Evolutionary conservation across 495 filamentous ascomycete genomes (phyloP).

Genomic region (Neurospora sp.): DNA sequence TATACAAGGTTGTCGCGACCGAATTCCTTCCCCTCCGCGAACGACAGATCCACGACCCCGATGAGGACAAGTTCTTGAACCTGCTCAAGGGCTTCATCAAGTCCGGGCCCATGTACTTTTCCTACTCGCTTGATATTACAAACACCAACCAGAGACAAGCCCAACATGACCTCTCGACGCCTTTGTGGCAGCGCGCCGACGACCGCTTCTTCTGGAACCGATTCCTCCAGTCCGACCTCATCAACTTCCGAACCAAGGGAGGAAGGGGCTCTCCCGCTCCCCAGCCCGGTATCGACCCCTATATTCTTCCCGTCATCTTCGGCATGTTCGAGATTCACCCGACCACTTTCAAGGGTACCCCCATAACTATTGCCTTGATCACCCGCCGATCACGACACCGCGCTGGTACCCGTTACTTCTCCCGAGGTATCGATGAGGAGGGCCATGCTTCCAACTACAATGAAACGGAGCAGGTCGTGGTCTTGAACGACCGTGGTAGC

Average conservation of each 20-base stretch:
- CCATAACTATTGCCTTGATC: conserved; percentile 77
- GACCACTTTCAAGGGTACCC: conserved; percentile 69
- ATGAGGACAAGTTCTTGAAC: conserved; percentile 82
- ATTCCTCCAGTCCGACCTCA: conserved; percentile 82
- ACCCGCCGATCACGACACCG: conserved; percentile 77
- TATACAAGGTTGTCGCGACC: conserved; percentile 83
- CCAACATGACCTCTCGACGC: conserved; percentile 51
- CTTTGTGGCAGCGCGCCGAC: conserved; percentile 87
- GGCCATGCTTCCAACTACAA: conserved; percentile 98
- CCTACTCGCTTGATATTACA: conserved; percentile 89
- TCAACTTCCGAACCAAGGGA: conserved; percentile 59
- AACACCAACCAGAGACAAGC: conserved; percentile 91
- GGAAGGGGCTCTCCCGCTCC: conserved; percentile 47
- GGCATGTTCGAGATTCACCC: conserved; percentile 83
- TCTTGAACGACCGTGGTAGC: conserved; percentile 66
- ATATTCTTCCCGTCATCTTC: conserved; percentile 88
- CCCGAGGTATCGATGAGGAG: conserved; percentile 81
- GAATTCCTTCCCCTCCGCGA: conserved; percentile 93
- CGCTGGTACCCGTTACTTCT: conserved; percentile 87
- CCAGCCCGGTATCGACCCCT: conserved; percentile 76
- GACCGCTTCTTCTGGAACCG: conserved; percentile 99
- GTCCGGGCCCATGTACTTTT: conserved; percentile 90
- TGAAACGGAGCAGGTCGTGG: conserved; percentile 85
- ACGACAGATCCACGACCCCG: conserved; percentile 76
- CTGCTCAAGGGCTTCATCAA: conserved; percentile 70